Conservation (phyloP, 2,329 filamentous ascomycete species). For the Botrytis byssoidea region DNA sequence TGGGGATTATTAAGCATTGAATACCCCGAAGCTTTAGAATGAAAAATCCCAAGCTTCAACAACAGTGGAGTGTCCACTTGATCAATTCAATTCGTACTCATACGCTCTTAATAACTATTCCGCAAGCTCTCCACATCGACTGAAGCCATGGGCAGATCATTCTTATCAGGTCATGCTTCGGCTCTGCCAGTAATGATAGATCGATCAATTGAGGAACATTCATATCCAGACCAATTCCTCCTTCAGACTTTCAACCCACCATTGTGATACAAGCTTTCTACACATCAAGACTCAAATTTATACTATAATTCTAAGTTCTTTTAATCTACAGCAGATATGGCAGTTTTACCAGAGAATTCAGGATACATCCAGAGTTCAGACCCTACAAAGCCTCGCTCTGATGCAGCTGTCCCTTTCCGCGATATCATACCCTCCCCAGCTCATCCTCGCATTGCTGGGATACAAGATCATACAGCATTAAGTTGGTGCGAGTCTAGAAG, state of each 20-base stretch:
- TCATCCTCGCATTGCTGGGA: constrained; percentile 35
- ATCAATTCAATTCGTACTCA: neutral
- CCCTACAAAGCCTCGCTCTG: constrained; percentile 34
- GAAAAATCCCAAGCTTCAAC: constrained; percentile 10
- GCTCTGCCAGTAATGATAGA: constrained; percentile 4
- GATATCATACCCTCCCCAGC: constrained; percentile 31
- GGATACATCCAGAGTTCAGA: constrained; percentile 34
- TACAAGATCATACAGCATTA: constrained; percentile 32
- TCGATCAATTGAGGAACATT: constrained; percentile 7
- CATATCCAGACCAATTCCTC: constrained; percentile 7
- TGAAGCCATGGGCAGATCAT: constrained; percentile 1
- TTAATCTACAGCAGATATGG: constrained; percentile 26
- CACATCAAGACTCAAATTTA: neutral
- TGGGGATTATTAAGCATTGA: constrained; percentile 4
- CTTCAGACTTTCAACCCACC: neutral
- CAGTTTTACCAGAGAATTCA: constrained; percentile 29
- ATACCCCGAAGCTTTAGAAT: neutral
- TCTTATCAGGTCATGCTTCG: neutral
- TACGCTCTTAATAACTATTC: neutral
- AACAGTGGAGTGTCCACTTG: neutral
- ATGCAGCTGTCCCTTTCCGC: constrained; percentile 36
- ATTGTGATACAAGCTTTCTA: constrained; percentile 13
- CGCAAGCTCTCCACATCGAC: constrained; percentile 15
- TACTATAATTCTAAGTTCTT: neutral
- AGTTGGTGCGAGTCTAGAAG: constrained; percentile 37